Base-by-base conservation (phyloP, 1,284 basidiomycete genomes). In the Earliella scabrosa region DNA sequence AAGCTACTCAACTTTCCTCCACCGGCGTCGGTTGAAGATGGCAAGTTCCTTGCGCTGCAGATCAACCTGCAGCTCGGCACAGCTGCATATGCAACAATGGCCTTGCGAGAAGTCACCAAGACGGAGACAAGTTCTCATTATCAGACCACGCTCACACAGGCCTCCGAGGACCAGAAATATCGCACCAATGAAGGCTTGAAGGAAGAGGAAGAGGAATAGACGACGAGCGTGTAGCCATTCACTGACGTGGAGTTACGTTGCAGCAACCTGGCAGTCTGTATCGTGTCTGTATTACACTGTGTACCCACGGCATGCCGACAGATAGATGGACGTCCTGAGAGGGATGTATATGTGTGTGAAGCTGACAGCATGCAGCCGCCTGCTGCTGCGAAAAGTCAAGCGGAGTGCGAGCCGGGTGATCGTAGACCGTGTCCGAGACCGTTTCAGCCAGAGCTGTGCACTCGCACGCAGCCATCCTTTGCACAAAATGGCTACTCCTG, bases 71-170 rank as follows among this genome's bases (percentile, higher is more conserved):
- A 82, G 13, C 80, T 98, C 20, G 92, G 92, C 21, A 93, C 93
- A 3, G 90, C 92, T 2, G 90, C 93, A 2, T 98, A 97, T 72
- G 95, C 95, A 2, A 98, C 95, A 3, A 98, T 98, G 95, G 95
- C 95, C 4, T 72, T 98, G 60, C 85, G 95, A 43, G 94, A 97
- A 73, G 86, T 97, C 41, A 97, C 94, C 13, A 95, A 95, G 75
- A 91, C 90, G 36, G 93, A 96, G 67, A 97, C 95, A 11, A 93
- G 92, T 64, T 88, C 92, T 8, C 92, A 93, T 71, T 88, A 87
- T 71, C 94, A 97, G 73, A 90, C 85, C 18, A 79, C 77, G 56
- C 80, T 97, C 63, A 97, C 95, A 16, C 80, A 81, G 56, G 81
- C 81, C 36, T 89, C 92, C 32, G 93, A 93, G 70, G 95, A 96